Conservation (phyloP, 2,329 filamentous ascomycete species). For the Colletotrichum sp. region DNA sequence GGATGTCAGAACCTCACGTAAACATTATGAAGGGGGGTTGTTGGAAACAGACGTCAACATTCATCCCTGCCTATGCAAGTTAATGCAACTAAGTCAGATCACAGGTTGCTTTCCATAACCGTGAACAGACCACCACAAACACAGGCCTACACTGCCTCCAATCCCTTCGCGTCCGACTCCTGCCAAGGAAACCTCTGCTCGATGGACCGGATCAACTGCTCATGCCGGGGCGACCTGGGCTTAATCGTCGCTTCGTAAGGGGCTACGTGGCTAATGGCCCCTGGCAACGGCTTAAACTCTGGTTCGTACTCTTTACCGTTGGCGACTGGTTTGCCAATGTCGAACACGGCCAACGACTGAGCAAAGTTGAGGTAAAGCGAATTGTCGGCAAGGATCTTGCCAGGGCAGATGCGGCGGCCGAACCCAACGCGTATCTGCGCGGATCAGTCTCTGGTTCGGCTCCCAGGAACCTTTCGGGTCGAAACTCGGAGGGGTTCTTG, state of each 20-base stretch:
- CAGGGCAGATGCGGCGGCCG: slow-evolving; percentile 23
- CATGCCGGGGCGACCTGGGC: neutral
- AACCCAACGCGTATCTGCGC: slow-evolving; percentile 9
- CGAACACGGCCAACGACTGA: slow-evolving; percentile 50
- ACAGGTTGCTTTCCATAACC: neutral
- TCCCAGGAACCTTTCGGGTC: slow-evolving; percentile 35
- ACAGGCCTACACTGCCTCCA: neutral
- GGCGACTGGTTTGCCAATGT: slow-evolving; percentile 34
- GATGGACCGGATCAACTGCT: neutral
- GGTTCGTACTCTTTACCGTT: slow-evolving; percentile 37
- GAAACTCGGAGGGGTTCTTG: slow-evolving; percentile 39
- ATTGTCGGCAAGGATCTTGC: slow-evolving; percentile 19
- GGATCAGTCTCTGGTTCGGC: slow-evolving; percentile 15
- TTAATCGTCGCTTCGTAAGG: neutral
- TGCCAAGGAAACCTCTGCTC: slow-evolving; percentile 1
- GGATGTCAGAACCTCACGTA: neutral
- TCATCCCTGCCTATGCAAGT: neutral
- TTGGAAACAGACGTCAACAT: neutral
- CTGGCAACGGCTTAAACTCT: neutral
- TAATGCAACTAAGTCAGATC: neutral
- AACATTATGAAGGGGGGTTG: no score
- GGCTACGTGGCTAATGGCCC: neutral
- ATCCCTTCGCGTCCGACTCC: neutral
- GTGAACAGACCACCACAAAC: neutral
- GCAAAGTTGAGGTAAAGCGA: slow-evolving; percentile 32